Percentiles rank a stretch among this genome's conserved stretches.
phyloP scores from a whole-genome alignment of 78 protist genomes.

The Chrysochromulina parva region DNA sequence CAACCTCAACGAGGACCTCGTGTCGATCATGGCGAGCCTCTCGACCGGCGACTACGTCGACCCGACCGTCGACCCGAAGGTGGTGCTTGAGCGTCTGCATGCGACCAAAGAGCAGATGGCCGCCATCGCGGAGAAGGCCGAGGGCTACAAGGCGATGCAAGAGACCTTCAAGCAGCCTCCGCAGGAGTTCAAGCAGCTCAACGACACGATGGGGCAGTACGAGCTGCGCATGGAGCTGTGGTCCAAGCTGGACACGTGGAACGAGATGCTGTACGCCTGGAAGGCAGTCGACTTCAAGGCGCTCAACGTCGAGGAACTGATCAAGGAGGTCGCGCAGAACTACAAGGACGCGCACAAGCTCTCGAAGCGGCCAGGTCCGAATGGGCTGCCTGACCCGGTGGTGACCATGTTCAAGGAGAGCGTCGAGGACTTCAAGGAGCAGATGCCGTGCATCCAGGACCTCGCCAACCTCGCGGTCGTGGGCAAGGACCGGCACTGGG shows the following conservation, averaged over 20 bases:
- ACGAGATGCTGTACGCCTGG: not conserved
- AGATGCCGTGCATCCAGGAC: conserved; percentile 31
- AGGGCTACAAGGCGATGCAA: not conserved
- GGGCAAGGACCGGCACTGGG: conserved; percentile 49
- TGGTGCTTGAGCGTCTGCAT: not conserved
- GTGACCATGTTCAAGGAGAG: conserved; percentile 4
- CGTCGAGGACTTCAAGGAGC: conserved; percentile 36
- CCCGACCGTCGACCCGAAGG: not conserved
- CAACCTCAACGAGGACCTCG: conserved; percentile 13
- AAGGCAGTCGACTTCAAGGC: not conserved
- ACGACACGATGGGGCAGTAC: not conserved
- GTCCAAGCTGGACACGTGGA: conserved; percentile 38
- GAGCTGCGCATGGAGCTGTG: conserved; percentile 42
- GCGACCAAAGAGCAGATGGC: not conserved
- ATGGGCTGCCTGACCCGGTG: not conserved
- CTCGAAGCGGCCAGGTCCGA: not conserved
- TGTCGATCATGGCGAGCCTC: not conserved
- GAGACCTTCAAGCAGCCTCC: not conserved
- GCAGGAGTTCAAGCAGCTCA: not conserved
- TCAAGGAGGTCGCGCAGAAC: not conserved
- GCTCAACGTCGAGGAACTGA: conserved; percentile 29
- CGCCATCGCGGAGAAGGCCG: not conserved
- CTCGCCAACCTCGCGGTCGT: conserved; percentile 46
- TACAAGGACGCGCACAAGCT: conserved; percentile 24
- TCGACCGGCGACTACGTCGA: conserved; percentile 8